These are phyloP conservation scores for Echeveria elegans DNA, from an alignment of 164 flowering plant species.

Conservation along the genomic window DNA sequence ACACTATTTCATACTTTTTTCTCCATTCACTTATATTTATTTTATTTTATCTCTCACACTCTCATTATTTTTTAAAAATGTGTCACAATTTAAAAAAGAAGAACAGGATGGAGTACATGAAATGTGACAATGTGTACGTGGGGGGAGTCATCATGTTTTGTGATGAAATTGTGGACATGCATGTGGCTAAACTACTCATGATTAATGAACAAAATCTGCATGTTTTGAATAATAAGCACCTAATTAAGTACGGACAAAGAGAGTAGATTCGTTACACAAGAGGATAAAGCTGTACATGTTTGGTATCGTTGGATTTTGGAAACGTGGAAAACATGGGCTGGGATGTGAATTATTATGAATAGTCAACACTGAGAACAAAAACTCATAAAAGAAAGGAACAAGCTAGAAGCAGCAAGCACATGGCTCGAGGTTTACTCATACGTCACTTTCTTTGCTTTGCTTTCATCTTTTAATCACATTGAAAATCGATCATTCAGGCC, in stretches of 20 bases:
- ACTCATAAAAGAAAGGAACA: not conserved
- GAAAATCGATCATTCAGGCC: constrained; percentile 2
- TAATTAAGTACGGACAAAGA: not conserved
- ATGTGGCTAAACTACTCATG: not conserved
- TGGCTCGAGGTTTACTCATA: constrained; percentile 7
- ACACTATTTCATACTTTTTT: no score
- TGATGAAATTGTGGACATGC: not conserved
- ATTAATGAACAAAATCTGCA: constrained; percentile 1
- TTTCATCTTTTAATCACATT: not conserved
- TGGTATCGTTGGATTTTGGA: constrained; percentile 3
- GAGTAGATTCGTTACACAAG: not conserved
- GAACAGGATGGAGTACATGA: no score
- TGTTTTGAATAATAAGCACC: constrained; percentile 1
- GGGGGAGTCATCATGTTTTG: no score
- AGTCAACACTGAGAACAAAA: not conserved
- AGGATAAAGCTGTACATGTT: not conserved
- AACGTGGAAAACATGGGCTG: constrained; percentile 6
- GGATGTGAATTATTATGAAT: not conserved
- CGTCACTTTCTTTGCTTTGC: not conserved
- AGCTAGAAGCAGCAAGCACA: not conserved
- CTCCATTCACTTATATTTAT: no score
- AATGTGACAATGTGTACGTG: no score
- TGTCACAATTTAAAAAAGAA: no score
- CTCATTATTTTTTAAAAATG: no score
- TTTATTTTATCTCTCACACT: no score